Base-by-base conservation (phyloP, 257 asterid species). In the Jasminum sambac region DNA sequence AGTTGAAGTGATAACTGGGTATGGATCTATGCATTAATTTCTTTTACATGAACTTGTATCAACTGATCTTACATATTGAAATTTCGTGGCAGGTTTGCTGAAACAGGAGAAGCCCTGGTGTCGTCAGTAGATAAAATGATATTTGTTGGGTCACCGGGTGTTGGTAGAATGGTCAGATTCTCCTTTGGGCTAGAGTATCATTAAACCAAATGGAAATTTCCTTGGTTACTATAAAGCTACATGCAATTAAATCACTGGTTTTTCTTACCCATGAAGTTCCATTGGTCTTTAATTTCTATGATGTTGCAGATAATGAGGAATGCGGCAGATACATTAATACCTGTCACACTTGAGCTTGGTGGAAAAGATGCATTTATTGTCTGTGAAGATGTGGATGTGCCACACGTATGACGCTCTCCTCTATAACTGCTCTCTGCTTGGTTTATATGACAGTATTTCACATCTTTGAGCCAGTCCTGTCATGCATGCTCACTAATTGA, bases 1-100 rank as follows among this genome's bases (percentile, higher is more conserved):
- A 37, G 98, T 95, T 63, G 99, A 95, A 80, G 96, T 95, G 69
- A 95, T 91, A 79, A 95, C 99, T 11, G 99, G 99, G 98, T 95
- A 86, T 72, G 88, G 71, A 59, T 69, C 70, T 66, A 1, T 69
- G 46, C 66, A 57, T 64, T 72, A 2, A 14, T 48, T 71, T 72
- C 65, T 70, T 11, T 30, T 39, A 67, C 67, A 63, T 23, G 8
- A 73, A 46, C 69, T 63, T 80, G 57, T 61, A 44, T 76, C 74
- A 76, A 71, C 66, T 71, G 59, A 66, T 74, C 41, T 68, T 16
- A 71, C 55, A 44, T 46, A 70, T 52, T 72, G 78, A 72, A 50
- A 72, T 59, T 75, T 67, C 62, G 70, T 81, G 64, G 76, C 90
- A 94, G 97, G 79, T 91, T 95, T 86, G 98, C 98, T 67, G 99